Conservation (phyloP, 1,284 basidiomycete genomes). For the Cryptococcus sp. region DNA sequence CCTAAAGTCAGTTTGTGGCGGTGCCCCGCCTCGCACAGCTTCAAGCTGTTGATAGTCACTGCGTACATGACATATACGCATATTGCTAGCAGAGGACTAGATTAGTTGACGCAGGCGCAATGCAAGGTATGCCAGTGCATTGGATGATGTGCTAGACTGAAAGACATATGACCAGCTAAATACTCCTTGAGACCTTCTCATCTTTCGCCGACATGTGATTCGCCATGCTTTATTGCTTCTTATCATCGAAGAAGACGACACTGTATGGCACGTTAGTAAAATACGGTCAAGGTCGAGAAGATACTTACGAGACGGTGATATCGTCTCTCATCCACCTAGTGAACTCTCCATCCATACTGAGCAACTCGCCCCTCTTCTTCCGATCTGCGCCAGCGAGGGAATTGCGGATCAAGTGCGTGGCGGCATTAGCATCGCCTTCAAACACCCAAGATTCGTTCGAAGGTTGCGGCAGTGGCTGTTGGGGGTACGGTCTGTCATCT, state of each 20-base stretch:
- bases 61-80: too few relatives aligned
- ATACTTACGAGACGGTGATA: conserved; percentile 81
- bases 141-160: too few relatives aligned
- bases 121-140: too few relatives aligned
- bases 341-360: conserved; percentile 83
- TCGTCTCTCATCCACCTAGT: conserved; percentile 83
- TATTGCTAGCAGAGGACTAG: too few relatives aligned
- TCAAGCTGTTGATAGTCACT: too few relatives aligned
- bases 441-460: conserved; percentile 67
- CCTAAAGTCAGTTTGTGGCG: too few relatives aligned
- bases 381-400: conserved; percentile 86
- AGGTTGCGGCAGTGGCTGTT: conserved; percentile 38
- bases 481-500: conserved; percentile 44
- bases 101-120: too few relatives aligned
- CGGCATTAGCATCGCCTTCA: conserved; percentile 77
- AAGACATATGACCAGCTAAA: too few relatives aligned
- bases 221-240: not conserved
- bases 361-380: conserved; percentile 64
- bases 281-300: not conserved
- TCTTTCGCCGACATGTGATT: too few relatives aligned
- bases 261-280: conserved; percentile 1
- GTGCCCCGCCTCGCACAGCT: too few relatives aligned
- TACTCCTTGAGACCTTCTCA: too few relatives aligned
- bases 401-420: conserved; percentile 91
- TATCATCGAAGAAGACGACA: conserved; percentile 12